phyloP scores from a whole-genome alignment of 2,329 filamentous ascomycete species.

The Fusarium heterosporum region DNA sequence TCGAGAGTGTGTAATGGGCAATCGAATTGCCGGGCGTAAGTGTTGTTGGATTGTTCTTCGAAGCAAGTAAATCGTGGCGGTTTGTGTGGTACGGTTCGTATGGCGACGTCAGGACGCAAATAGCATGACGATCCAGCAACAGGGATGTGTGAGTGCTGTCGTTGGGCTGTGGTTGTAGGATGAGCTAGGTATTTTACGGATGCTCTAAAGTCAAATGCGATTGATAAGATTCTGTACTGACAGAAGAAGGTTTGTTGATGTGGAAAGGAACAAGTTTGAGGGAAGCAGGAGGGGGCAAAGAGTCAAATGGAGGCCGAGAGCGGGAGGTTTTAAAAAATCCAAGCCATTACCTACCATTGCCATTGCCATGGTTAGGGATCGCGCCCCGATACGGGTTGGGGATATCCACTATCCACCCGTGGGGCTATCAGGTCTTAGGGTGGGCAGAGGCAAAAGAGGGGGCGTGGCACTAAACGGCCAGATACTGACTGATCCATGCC shows the following conservation, averaged over 20 bases:
- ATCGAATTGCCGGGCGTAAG: constrained; percentile 21
- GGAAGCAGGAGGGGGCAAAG: constrained; percentile 37
- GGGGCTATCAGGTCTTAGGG: constrained; percentile 20
- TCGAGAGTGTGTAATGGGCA: constrained; percentile 5
- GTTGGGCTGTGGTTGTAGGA: background rate
- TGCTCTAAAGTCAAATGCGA: constrained; percentile 25
- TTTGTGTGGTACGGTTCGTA: constrained; percentile 14
- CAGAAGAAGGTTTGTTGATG: background rate
- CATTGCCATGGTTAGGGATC: constrained; percentile 16
- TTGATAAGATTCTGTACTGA: constrained; percentile 39
- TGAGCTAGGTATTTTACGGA: background rate
- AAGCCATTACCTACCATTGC: constrained; percentile 16
- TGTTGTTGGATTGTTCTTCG: constrained; percentile 39
- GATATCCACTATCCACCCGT: constrained; percentile 19
- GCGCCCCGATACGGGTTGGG: constrained; percentile 41
- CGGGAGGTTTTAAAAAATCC: constrained; percentile 46
- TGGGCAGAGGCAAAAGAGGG: constrained; percentile 5
- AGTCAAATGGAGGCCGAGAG: constrained; percentile 40
- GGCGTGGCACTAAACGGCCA: constrained; percentile 22
- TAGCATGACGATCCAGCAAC: constrained; percentile 42
- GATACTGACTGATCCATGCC: background rate
- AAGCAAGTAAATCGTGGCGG: constrained; percentile 29
- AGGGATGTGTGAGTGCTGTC: constrained; percentile 13
- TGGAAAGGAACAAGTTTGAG: constrained; percentile 16
- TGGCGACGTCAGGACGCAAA: constrained; percentile 40